Conservation (phyloP, 1,284 basidiomycete species). For the Ustilago shanxiensis region DNA sequence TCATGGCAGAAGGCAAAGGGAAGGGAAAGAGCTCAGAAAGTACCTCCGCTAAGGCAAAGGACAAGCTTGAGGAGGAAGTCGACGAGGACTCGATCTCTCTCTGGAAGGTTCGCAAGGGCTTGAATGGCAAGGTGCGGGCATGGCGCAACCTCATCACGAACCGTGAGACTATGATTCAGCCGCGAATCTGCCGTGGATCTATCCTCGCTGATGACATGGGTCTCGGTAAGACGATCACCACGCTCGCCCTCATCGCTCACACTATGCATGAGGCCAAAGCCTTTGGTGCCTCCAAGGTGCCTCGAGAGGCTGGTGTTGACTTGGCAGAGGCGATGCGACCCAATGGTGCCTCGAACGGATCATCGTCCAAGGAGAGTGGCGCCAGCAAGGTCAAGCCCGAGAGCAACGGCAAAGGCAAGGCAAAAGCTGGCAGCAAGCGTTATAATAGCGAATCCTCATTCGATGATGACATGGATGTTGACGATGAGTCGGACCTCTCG, state of each 20-base stretch:
- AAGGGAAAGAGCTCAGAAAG: constrained; percentile 1
- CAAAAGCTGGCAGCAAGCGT: constrained; percentile 8
- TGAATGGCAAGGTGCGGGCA: constrained; percentile 73
- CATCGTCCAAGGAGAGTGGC: constrained; percentile 2
- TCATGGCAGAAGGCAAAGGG: constrained; percentile 16
- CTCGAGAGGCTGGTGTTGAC: constrained; percentile 20
- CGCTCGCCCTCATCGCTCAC: constrained; percentile 87
- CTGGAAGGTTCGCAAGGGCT: constrained; percentile 79
- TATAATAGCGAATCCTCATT: constrained; percentile 19
- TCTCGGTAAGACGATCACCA: constrained; percentile 95
- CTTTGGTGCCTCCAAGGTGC: constrained; percentile 74
- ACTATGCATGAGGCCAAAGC: constrained; percentile 80
- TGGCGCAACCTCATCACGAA: constrained; percentile 83
- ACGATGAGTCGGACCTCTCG: constrained; percentile 15
- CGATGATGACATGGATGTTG: constrained; percentile 9
- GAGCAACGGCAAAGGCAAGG: constrained; percentile 7
- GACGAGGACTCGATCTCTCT: constrained; percentile 76
- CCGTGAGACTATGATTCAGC: constrained; percentile 77
- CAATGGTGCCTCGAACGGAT: background rate
- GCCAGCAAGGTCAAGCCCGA: constrained; percentile 14
- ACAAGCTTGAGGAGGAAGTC: constrained; percentile 7
- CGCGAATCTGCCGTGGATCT: constrained; percentile 82
- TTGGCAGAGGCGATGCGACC: constrained; percentile 17
- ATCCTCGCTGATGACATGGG: constrained; percentile 85
- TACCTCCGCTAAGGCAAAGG: background rate